Evolutionary conservation across 805 yeast genomes (phyloP).

Genomic region (Jamesozyma lodderae): DNA sequence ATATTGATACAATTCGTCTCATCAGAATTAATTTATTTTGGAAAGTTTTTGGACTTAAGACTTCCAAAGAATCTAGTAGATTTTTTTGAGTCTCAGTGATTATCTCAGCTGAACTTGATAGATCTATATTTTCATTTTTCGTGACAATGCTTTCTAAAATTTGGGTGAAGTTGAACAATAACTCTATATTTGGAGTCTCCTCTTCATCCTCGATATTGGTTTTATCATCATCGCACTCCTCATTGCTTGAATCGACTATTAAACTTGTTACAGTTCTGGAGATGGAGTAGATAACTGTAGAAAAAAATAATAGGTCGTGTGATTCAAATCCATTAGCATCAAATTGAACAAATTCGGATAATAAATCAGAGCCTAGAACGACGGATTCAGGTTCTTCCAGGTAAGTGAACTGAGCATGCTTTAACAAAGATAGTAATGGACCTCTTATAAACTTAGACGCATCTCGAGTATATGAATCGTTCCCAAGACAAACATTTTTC

Average conservation of each 20-base stretch:
- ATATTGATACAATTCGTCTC: constrained; percentile 22
- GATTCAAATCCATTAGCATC: constrained; percentile 4
- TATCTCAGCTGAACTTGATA: neutral
- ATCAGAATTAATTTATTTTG: constrained; percentile 25
- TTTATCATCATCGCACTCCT: constrained; percentile 5
- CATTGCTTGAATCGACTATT: constrained; percentile 3
- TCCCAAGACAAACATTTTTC: constrained; percentile 24
- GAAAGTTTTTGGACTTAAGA: constrained; percentile 13
- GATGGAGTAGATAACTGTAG: constrained; percentile 7
- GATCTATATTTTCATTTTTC: constrained; percentile 11
- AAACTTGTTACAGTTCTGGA: constrained; percentile 13
- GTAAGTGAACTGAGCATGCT: constrained; percentile 8
- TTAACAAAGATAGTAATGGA: constrained; percentile 14
- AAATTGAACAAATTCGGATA: constrained; percentile 14
- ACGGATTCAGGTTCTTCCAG: constrained; percentile 12
- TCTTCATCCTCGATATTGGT: constrained; percentile 11
- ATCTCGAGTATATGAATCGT: constrained; percentile 11
- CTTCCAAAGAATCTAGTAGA: constrained; percentile 13
- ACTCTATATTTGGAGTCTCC: constrained; percentile 19
- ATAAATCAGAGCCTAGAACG: constrained; percentile 16
- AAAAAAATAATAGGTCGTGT: constrained; percentile 10
- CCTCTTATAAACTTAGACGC: constrained; percentile 10
- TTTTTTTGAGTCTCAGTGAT: constrained; percentile 12
- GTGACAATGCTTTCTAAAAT: constrained; percentile 15
- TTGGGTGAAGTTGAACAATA: constrained; percentile 14